Evolutionary conservation across 2,329 filamentous ascomycete genomes (phyloP).

Genomic region (Rutstroemia sp.): DNA sequence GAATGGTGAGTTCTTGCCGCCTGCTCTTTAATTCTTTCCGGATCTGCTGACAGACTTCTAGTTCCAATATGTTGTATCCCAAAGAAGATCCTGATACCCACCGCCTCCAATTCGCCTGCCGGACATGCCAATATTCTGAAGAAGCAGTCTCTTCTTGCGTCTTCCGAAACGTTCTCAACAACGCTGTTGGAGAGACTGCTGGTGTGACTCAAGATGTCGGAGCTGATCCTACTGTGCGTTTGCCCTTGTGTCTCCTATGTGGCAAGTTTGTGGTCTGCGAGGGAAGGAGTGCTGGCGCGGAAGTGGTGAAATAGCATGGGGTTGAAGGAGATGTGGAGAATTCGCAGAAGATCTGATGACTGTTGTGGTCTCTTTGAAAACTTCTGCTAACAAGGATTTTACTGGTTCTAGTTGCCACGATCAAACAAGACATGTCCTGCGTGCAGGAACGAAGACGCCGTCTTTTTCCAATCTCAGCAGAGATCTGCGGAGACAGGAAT

Average conservation of each 20-base stretch:
- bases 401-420: slow-evolving; percentile 70
- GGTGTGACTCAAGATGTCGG: slow-evolving; percentile 96
- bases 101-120: slow-evolving; percentile 89
- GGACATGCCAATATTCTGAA: slow-evolving; percentile 89
- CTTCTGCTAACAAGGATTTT: slow-evolving; percentile 33
- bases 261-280: slow-evolving; percentile 38
- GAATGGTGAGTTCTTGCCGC: slow-evolving; percentile 59
- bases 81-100: slow-evolving; percentile 84
- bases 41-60: slow-evolving; percentile 30
- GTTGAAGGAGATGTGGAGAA: not conserved
- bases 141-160: slow-evolving; percentile 83
- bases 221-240: slow-evolving; percentile 97
- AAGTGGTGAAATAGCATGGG: not conserved
- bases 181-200: slow-evolving; percentile 86
- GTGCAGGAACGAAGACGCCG: slow-evolving; percentile 82
- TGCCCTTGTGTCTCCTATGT: slow-evolving; percentile 40
- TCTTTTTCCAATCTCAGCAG: slow-evolving; percentile 99
- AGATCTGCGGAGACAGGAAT: slow-evolving; percentile 96
- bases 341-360: not conserved
- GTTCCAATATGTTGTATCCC: slow-evolving; percentile 95
- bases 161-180: slow-evolving; percentile 90
- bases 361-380: slow-evolving; percentile 8
- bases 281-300: slow-evolving; percentile 4
- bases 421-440: slow-evolving; percentile 78
- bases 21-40: slow-evolving; percentile 9